These are phyloP conservation scores for Cordyceps tenuipes DNA, from an alignment of 2,329 filamentous ascomycete species.

Conservation along the genomic window DNA sequence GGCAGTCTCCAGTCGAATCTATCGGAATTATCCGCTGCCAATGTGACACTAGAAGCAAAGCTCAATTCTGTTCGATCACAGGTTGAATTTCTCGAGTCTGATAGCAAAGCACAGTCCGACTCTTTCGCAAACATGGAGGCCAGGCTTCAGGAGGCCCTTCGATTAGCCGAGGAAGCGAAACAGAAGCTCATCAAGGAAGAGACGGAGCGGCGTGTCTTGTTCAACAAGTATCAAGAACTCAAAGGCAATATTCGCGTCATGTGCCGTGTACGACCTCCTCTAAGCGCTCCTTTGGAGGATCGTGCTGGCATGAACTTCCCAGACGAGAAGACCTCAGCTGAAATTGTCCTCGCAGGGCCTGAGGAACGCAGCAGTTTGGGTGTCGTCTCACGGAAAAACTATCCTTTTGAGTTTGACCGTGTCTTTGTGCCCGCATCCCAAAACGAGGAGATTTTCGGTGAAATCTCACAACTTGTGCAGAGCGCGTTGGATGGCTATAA, in stretches of 20 bases:
- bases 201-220: constrained; percentile 78
- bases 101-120: constrained; percentile 80
- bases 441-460: constrained; percentile 85
- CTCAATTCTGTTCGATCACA: constrained; percentile 70
- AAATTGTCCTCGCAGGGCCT: constrained; percentile 74
- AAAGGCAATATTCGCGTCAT: constrained; percentile 98
- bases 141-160: constrained; percentile 68
- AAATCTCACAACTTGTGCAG: constrained; percentile 95
- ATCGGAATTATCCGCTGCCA: constrained; percentile 51
- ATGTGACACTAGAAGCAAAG: constrained; percentile 62
- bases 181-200: constrained; percentile 87
- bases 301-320: constrained; percentile 72
- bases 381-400: constrained; percentile 66
- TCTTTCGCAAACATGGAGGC: constrained; percentile 76
- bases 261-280: constrained; percentile 79
- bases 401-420: constrained; percentile 85
- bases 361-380: constrained; percentile 77
- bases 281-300: constrained; percentile 50
- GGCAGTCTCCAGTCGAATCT: constrained; percentile 43
- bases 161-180: constrained; percentile 59
- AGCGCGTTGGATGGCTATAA: constrained; percentile 96
- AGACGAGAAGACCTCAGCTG: constrained; percentile 74
- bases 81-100: constrained; percentile 82
- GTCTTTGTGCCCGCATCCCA: constrained; percentile 73
- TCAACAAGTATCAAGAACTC: constrained; percentile 96